phyloP scores from a whole-genome alignment of 2,329 filamentous ascomycete genomes.

The Shiraia sp. region DNA sequence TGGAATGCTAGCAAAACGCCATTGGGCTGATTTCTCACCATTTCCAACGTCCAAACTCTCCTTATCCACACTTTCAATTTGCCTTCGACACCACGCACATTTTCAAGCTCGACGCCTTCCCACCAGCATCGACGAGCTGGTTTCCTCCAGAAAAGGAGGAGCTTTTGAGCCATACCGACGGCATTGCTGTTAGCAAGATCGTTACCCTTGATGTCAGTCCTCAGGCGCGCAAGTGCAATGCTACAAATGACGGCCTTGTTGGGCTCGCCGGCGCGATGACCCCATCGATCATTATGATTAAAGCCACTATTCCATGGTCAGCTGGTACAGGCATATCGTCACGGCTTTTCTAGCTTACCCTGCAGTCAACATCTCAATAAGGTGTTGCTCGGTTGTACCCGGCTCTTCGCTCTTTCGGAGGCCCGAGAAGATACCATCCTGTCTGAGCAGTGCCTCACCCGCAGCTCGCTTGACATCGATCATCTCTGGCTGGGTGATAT shows the following conservation, averaged over 20 bases:
- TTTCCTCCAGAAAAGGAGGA: slow-evolving; percentile 97
- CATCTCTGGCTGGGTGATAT: slow-evolving; percentile 89
- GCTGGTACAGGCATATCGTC: too few species aligned
- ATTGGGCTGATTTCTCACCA: slow-evolving; percentile 57
- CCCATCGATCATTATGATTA: slow-evolving; percentile 93
- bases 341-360: too few species aligned
- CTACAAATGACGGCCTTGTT: slow-evolving; percentile 99
- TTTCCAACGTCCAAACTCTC: slow-evolving; percentile 97
- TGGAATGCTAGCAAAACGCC: background rate
- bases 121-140: slow-evolving; percentile 97
- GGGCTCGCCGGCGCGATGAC: slow-evolving; percentile 93
- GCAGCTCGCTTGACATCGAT: slow-evolving; percentile 94
- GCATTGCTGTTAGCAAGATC: slow-evolving; percentile 73
- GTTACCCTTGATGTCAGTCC: slow-evolving; percentile 84
- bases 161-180: slow-evolving; percentile 97
- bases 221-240: slow-evolving; percentile 86
- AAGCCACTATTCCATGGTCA: slow-evolving; percentile 85
- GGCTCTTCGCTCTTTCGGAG: slow-evolving; percentile 93
- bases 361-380: slow-evolving; percentile 98
- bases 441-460: slow-evolving; percentile 79
- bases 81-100: slow-evolving; percentile 87
- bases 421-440: slow-evolving; percentile 95
- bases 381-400: slow-evolving; percentile 94
- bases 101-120: slow-evolving; percentile 91
- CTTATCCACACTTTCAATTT: slow-evolving; percentile 98